These are phyloP conservation scores for Lichtheimia ramosa DNA, from an alignment of 371 early-diverging fungal genomes.

Conservation along the genomic window DNA sequence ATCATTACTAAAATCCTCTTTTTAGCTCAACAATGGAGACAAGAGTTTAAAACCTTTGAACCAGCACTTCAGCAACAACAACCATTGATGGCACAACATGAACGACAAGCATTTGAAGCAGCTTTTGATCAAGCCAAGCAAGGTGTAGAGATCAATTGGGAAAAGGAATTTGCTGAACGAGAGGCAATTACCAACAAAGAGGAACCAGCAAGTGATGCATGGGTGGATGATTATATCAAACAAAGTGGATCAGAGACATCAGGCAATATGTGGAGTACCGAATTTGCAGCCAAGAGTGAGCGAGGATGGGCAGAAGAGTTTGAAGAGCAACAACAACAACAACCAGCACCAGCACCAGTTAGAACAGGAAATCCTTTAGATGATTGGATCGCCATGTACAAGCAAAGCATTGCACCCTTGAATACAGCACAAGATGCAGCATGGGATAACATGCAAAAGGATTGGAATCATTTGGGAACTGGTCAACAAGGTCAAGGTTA, in stretches of 20 bases:
- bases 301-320: conserved; percentile 68
- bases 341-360: not conserved
- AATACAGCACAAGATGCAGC: conserved; percentile 68
- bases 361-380: conserved; percentile 36
- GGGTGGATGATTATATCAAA: conserved; percentile 50
- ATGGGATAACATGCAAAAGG: conserved; percentile 79
- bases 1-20: not conserved
- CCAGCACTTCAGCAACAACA: conserved; percentile 23
- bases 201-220: conserved; percentile 44
- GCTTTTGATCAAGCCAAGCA: conserved; percentile 77
- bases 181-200: conserved; percentile 44
- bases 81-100: conserved; percentile 39
- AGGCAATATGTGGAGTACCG: conserved; percentile 52
- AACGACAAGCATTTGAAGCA: conserved; percentile 66
- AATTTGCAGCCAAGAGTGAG: conserved; percentile 58
- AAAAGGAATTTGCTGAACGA: conserved; percentile 52
- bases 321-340: conserved; percentile 2
- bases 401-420: conserved; percentile 69
- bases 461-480: conserved; percentile 67
- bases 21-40: conserved; percentile 34
- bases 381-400: conserved; percentile 75
- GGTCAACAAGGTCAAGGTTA: conserved; percentile 56
- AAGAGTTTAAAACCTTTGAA: conserved; percentile 42
- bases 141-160: conserved; percentile 43
- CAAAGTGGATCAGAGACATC: conserved; percentile 42